phyloP scores from a whole-genome alignment of 306 rosid genomes.

The Cucumis cinereus region DNA sequence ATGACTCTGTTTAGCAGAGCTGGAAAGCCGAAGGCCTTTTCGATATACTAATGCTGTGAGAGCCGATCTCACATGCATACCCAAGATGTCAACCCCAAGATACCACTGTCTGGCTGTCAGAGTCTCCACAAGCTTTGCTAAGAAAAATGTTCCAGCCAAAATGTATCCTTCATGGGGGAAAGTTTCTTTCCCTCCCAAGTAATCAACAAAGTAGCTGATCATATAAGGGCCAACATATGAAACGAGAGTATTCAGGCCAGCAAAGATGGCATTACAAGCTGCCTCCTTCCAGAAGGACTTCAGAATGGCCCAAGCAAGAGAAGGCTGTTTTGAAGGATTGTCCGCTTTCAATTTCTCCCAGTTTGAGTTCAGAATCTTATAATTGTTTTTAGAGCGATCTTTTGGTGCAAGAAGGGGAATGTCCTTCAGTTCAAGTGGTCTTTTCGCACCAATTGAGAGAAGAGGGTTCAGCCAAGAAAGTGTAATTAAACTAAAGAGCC shows the following conservation, averaged over 20 bases:
- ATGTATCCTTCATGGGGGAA: conserved; percentile 78
- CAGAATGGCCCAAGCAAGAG: conserved; percentile 88
- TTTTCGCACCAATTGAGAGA: conserved; percentile 70
- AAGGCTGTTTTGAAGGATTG: conserved; percentile 39
- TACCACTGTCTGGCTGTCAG: conserved; percentile 93
- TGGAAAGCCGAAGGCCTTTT: conserved; percentile 86
- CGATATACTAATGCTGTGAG: conserved; percentile 87
- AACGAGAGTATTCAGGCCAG: conserved; percentile 85
- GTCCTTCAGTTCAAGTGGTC: conserved; percentile 95
- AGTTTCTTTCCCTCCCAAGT: conserved; percentile 71
- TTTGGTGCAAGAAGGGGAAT: conserved; percentile 85
- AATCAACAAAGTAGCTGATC: conserved; percentile 96
- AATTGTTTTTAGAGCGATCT: conserved; percentile 75
- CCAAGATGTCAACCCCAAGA: conserved; percentile 94
- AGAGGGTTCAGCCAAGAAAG: conserved; percentile 82
- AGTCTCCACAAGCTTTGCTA: conserved; percentile 87
- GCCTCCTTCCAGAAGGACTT: conserved; percentile 93
- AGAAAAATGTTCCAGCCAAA: conserved; percentile 81
- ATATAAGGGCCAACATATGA: conserved; percentile 92
- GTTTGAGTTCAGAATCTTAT: conserved; percentile 57
- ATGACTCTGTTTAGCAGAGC: conserved; percentile 90
- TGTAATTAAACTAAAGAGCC: conserved; percentile 65
- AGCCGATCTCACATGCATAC: conserved; percentile 95
- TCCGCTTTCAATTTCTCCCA: conserved; percentile 94
- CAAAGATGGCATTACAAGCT: conserved; percentile 82